Base-by-base conservation (phyloP, 495 filamentous ascomycete species). In the Aspergillus diversus region DNA sequence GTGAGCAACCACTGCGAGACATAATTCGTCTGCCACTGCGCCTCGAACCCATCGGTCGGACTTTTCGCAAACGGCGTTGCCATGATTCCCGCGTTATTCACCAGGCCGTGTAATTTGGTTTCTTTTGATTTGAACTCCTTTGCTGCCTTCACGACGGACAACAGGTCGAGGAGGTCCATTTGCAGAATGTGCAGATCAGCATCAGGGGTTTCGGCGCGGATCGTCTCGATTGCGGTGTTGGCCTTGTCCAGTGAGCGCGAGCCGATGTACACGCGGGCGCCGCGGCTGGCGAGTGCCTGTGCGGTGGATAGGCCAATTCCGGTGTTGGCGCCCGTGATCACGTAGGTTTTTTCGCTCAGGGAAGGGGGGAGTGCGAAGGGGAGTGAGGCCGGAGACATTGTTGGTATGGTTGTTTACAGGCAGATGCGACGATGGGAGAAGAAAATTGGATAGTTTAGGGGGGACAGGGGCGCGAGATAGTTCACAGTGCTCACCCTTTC, bases 1-100 rank as follows among this genome's bases (percentile, higher is more conserved):
- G 50, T 53, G 2, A 53, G 32, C 50, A 53, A 7, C 50, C 50
- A 53, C 17, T 33, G 50, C 50, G 50, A 21, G 50, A 53, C 17
- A 32, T 53, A 53, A 32, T 53, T 53, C 16, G 50, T 53, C 50
- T 53, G 50, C 50, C 50, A 53, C 50, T 53, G 50, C 21, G 50
- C 17, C 50, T 53, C 50, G 7, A 31, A 33, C 11, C 50, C 50
- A 33, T 53, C 50, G 0, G 9, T 53, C 4, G 50, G 7, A 27
- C 21, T 27, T 43, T 43, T 43, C 50, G 21, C 50, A 11, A 53
- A 53, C 16, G 50, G 50, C 7, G 50, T 53, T 7, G 50, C 50
- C 50, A 53, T 53, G 50, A 53, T 53, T 2, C 50, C 50, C 5
- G 21, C 50, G 50, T 53, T 53, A 33, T 53, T 53, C 9, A 53